These are phyloP conservation scores for Amaranthus palmeri DNA, from an alignment of 148 eudicot genomes.

Conservation along the genomic window DNA sequence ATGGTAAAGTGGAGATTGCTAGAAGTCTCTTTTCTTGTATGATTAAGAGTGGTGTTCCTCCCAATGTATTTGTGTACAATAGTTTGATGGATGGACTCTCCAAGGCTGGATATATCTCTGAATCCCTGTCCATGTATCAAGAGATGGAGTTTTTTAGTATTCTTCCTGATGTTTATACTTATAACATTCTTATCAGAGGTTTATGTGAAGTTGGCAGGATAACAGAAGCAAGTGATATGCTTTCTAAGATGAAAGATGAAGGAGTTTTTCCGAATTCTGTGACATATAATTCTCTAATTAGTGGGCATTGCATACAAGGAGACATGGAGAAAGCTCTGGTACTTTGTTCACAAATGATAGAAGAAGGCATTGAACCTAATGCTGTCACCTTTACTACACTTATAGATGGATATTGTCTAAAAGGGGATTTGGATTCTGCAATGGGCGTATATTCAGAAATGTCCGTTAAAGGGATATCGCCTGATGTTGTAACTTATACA, in stretches of 20 bases:
- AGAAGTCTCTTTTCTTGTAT: constrained; percentile 50
- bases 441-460: constrained; percentile 64
- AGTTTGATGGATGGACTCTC: constrained; percentile 62
- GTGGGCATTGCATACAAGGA: constrained; percentile 58
- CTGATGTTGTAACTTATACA: constrained; percentile 77
- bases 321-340: constrained; percentile 61
- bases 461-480: constrained; percentile 53
- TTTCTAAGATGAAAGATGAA: constrained; percentile 43
- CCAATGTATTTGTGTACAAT: constrained; percentile 61
- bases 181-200: constrained; percentile 57
- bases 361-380: constrained; percentile 52
- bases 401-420: constrained; percentile 60
- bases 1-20: constrained; percentile 42
- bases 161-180: constrained; percentile 52
- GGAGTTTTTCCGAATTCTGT: constrained; percentile 48
- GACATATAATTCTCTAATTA: constrained; percentile 58
- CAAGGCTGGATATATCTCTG: constrained; percentile 42
- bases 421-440: constrained; percentile 56
- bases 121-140: constrained; percentile 29
- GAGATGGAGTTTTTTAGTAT: constrained; percentile 51
- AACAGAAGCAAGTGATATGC: constrained; percentile 53
- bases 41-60: constrained; percentile 51
- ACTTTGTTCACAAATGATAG: constrained; percentile 61
- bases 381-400: constrained; percentile 56
- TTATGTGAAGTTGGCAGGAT: constrained; percentile 48